Evolutionary conservation across 139 green algal species (phyloP).

Genomic region (Coccomyxa sp.): DNA sequence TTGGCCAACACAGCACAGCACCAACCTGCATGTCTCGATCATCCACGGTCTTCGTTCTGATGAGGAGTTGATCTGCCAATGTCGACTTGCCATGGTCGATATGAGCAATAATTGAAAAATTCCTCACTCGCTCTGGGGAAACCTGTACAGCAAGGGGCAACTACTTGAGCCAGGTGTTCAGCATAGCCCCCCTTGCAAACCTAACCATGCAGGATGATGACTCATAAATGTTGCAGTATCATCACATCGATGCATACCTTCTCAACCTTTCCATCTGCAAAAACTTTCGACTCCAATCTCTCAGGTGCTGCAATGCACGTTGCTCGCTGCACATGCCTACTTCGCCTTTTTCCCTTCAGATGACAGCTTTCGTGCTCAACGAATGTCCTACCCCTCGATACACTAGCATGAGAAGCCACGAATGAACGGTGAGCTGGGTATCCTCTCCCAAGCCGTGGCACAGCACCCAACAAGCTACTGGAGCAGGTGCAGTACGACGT

Average conservation of each 20-base stretch:
- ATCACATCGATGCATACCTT: not conserved
- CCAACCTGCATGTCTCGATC: constrained; percentile 63
- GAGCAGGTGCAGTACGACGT: too few species aligned
- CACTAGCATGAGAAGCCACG: too few species aligned
- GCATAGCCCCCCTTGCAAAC: not conserved
- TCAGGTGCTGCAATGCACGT: constrained; percentile 7
- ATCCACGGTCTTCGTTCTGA: constrained; percentile 79
- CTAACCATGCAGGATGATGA: not conserved
- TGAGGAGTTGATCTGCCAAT: constrained; percentile 72
- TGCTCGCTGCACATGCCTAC: not conserved
- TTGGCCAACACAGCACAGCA: not conserved
- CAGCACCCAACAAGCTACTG: too few species aligned
- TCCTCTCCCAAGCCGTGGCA: too few species aligned
- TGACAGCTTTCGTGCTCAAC: too few species aligned
- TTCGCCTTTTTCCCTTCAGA: not conserved
- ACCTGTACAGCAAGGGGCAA: constrained; percentile 33
- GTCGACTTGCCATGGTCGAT: constrained; percentile 85
- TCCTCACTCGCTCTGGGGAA: constrained; percentile 48
- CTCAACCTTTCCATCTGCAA: constrained; percentile 7
- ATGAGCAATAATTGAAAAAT: constrained; percentile 84
- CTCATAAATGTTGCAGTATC: not conserved
- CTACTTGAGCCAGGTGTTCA: too few species aligned
- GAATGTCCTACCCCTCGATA: too few species aligned
- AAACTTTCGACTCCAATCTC: not conserved
- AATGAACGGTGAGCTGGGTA: too few species aligned